Percentiles rank a stretch among this genome's conserved stretches.
Evolutionary conservation across 345 rosid species (phyloP).

Genomic region (Limnanthes douglasii): DNA sequence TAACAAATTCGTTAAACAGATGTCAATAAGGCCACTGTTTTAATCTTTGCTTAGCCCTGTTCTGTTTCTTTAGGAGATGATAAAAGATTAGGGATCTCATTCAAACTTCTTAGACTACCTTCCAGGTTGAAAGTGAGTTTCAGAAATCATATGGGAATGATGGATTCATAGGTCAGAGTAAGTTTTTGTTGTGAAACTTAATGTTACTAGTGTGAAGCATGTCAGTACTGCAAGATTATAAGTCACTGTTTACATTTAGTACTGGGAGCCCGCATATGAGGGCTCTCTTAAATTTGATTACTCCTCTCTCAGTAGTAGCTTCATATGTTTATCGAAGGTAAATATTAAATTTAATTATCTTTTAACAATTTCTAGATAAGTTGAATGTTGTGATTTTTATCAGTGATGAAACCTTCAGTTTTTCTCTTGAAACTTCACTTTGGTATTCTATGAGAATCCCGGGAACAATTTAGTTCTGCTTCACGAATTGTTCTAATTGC

Average conservation of each 20-base stretch:
- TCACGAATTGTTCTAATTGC: too few species aligned
- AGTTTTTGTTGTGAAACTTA: constrained; percentile 11
- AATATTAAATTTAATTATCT: constrained; percentile 11
- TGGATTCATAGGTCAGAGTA: constrained; percentile 85
- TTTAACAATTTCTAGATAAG: constrained; percentile 1
- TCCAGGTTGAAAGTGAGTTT: constrained; percentile 95
- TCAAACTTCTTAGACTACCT: constrained; percentile 7
- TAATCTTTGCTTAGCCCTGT: neutral
- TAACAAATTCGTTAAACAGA: neutral
- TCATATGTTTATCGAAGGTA: constrained; percentile 85
- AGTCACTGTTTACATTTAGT: constrained; percentile 21
- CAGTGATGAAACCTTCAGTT: too few species aligned
- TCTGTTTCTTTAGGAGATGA: too few species aligned
- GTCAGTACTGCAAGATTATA: constrained; percentile 7
- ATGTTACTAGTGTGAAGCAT: constrained; percentile 6
- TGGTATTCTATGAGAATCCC: too few species aligned
- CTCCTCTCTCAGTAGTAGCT: constrained; percentile 80
- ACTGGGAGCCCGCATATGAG: constrained; percentile 95
- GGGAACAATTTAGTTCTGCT: too few species aligned
- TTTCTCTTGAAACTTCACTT: too few species aligned
- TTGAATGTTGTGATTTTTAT: neutral
- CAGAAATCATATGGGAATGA: constrained; percentile 83
- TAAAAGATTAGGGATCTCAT: too few species aligned
- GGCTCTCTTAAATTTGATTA: constrained; percentile 87
- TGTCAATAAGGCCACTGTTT: neutral